These are phyloP conservation scores for Angomonas ambiguus DNA, from an alignment of 208 protist species.

Conservation along the genomic window DNA sequence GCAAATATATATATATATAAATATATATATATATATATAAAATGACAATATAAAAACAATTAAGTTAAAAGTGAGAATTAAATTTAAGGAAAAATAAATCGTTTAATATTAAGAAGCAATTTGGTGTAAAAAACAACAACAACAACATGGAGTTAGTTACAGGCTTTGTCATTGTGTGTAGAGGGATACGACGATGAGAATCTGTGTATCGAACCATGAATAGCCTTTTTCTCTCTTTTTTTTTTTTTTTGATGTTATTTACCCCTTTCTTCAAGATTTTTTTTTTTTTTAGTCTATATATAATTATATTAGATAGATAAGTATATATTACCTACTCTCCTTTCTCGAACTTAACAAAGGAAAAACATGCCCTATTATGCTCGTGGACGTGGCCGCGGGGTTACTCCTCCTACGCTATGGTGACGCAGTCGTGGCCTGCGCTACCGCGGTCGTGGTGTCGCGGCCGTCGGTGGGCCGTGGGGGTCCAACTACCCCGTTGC, in stretches of 20 bases:
- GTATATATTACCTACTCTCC: not conserved
- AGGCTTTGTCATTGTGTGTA: too few relatives aligned
- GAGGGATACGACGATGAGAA: too few relatives aligned
- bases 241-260: conserved; percentile 9
- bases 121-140: too few relatives aligned
- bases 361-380: not conserved
- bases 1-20: not conserved
- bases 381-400: not conserved
- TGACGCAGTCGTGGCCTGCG: not conserved
- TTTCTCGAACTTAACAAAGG: not conserved
- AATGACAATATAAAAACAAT: too few relatives aligned
- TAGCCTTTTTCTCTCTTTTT: not conserved
- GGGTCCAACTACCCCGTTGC: too few relatives aligned
- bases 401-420: not conserved
- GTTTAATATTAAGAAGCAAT: too few relatives aligned
- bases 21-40: not conserved
- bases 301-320: not conserved
- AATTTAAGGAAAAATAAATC: not conserved
- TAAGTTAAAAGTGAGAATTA: conserved; percentile 1
- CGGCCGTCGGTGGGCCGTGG: not conserved
- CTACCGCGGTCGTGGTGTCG: not conserved
- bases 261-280: not conserved
- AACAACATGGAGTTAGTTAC: too few relatives aligned
- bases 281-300: not conserved
- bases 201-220: not conserved